A percentile compares a stretch with the other conserved stretches of the same genome.
These are phyloP conservation scores for Wickerhamiella cacticola DNA, from an alignment of 805 yeast genomes.

Conservation along the genomic window DNA sequence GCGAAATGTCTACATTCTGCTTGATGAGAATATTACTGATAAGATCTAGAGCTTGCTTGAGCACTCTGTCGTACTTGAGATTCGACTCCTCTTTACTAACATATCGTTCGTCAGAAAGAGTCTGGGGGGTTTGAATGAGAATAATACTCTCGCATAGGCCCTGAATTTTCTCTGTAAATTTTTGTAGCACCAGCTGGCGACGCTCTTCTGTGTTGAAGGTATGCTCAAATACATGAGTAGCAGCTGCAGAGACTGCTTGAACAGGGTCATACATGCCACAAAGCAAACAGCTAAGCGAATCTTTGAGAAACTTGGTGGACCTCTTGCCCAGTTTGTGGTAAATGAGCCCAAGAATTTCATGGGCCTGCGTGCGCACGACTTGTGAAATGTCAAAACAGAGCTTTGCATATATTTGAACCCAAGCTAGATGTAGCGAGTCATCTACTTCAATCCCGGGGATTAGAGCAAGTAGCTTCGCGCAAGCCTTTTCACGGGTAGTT, in stretches of 20 bases:
- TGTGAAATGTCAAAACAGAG: constrained; percentile 61
- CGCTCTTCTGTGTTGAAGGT: constrained; percentile 48
- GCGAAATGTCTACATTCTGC: constrained; percentile 12
- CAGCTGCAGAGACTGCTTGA: constrained; percentile 41
- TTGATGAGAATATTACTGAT: constrained; percentile 6
- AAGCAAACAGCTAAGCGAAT: constrained; percentile 62
- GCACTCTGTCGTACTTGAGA: constrained; percentile 49
- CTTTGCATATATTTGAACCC: constrained; percentile 69
- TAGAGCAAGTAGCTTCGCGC: constrained; percentile 39
- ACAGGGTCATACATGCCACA: constrained; percentile 65
- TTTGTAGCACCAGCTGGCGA: constrained; percentile 46
- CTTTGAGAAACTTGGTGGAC: constrained; percentile 53
- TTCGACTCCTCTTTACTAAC: constrained; percentile 53
- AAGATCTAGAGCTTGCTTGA: constrained; percentile 36
- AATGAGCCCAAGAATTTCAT: constrained; percentile 49
- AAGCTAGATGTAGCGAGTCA: constrained; percentile 51
- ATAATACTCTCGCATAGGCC: constrained; percentile 43
- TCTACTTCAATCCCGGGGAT: constrained; percentile 23
- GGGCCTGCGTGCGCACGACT: constrained; percentile 48
- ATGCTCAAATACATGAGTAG: constrained; percentile 36
- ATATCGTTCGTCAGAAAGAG: constrained; percentile 65
- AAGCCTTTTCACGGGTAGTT: constrained; percentile 74
- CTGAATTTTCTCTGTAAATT: constrained; percentile 46
- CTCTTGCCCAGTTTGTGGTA: constrained; percentile 42
- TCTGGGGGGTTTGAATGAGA: constrained; percentile 44